Evolutionary conservation across 371 early-diverging fungal species (phyloP).

Genomic region (Mortierella sp.): DNA sequence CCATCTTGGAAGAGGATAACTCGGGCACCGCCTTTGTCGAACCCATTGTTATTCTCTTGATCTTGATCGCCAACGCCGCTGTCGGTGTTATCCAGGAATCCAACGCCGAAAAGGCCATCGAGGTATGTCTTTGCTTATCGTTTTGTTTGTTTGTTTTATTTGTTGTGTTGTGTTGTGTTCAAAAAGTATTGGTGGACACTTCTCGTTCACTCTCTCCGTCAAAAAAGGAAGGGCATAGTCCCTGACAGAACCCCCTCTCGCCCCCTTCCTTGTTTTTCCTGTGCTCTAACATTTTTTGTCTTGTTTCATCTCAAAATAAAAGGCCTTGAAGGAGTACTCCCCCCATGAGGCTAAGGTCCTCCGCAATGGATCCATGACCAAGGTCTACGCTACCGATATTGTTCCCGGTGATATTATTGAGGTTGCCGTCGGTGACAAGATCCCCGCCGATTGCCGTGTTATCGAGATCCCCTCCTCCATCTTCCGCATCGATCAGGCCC

Average conservation of each 20-base stretch:
- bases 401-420: slow-evolving; percentile 98
- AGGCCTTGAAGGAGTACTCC: slow-evolving; percentile 94
- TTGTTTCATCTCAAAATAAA: neutral
- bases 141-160: neutral
- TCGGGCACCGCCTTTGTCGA: slow-evolving; percentile 93
- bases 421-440: slow-evolving; percentile 93
- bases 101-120: slow-evolving; percentile 97
- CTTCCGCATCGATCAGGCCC: slow-evolving; percentile 94
- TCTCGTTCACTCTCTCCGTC: neutral
- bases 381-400: slow-evolving; percentile 84
- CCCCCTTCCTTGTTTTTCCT: neutral
- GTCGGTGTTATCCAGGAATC: slow-evolving; percentile 98
- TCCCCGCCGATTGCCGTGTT: slow-evolving; percentile 96
- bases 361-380: slow-evolving; percentile 79
- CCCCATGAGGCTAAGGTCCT: slow-evolving; percentile 96
- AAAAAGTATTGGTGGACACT: slow-evolving; percentile 1
- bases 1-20: slow-evolving; percentile 85
- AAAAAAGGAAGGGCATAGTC: neutral
- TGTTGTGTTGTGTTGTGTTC: neutral
- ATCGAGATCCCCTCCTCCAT: slow-evolving; percentile 82
- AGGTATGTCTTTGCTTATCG: slow-evolving; percentile 61
- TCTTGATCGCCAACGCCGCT: slow-evolving; percentile 97
- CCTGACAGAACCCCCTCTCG: neutral
- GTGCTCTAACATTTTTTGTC: slow-evolving; percentile 1
- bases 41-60: slow-evolving; percentile 96